Evolutionary conservation across 352 stramenopile species (phyloP), one percentile per base, ranked within the genome.

Genomic region (Globisporangium paroecandrum): DNA sequence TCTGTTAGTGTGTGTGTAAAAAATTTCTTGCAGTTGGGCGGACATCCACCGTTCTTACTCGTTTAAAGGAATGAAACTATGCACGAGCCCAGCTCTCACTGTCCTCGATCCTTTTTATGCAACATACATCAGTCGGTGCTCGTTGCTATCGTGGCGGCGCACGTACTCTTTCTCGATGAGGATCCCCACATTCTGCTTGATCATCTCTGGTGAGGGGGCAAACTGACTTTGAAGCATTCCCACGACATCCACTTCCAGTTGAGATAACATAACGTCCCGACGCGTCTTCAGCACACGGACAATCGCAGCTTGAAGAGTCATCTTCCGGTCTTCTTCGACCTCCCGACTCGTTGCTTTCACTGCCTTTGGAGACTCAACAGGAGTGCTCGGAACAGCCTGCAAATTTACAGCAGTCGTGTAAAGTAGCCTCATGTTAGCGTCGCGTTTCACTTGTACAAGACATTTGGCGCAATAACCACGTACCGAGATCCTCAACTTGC

Each of bases 251-350:
- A 78, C 68, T 34, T 85, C 66, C 1, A 95, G 70, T 49, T 93
- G 83, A 2, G 73, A 56, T 56, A 91, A 75, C 46, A 80, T 54
- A 27, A 91, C 87, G 55, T 96, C 90, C 20, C 89, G 81, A 47
- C 88, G 83, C 10, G 88, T 91, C 63, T 95, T 95, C 2, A 95
- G 70, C 12, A 95, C 80, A 8, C 88, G 88, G 32, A 95, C 88
- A 25, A 95, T 94, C 9, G 83, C 82, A 5, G 88, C 88, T 69
- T 95, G 88, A 20, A 95, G 76, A 29, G 86, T 77, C 88, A 95
- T 95, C 62, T 93, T 97, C 10, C 90, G 85, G 69, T 97, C 90
- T 68, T 95, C 88, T 71, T 91, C 81, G 54, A 95, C 83, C 74
- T 94, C 88, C 12, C 83, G 81, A 22, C 74, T 81, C 36, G 81